Evolutionary conservation across 1,284 basidiomycete genomes (phyloP), one percentile per base, ranked within the genome.

Genomic region (Rhizoctonia solani): DNA sequence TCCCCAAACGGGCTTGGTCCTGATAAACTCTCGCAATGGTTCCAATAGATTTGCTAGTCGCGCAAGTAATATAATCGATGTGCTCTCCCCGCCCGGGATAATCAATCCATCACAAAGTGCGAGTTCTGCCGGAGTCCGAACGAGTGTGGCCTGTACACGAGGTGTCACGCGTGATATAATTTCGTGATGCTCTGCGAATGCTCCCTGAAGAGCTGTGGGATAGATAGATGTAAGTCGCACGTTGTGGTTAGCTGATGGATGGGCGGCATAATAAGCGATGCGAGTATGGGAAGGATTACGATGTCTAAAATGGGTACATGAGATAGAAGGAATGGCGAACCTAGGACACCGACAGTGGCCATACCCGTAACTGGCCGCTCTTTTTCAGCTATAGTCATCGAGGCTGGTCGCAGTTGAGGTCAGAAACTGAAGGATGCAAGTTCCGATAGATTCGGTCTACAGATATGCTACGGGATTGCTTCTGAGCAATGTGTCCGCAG

Each of bases 21-120:
- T 81, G 63, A 81, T 79, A 78, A 88, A 98, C 46, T 84, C 82
- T 44, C 85, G 83, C 4, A 99, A 81, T 1, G 92, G 93, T 27
- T 91, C 87, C 11, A 94, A 77, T 47, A 99, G 82, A 0, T 91
- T 91, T 0, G 88, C 85, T 0, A 92, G 83, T 46, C 86, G 84
- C 1, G 92, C 90, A 1, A 98, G 83, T 29, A 98, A 81, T 0
- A 92, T 90, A 71, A 98, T 98, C 1, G 95, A 94, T 1, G 96
- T 98, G 1, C 93, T 95, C 79, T 98, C 94, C 86, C 93, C 94
- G 16, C 93, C 93, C 11, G 96, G 96, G 68, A 99, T 92, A 72
- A 99, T 88, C 63, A 98, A 81, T 1, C 89, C 95, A 74, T 93
- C 85, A 76, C 95, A 97, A 70, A 74, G 77, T 29, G 79, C 79